These are phyloP conservation scores for Xylaria curta DNA, from an alignment of 495 filamentous ascomycete genomes.

Conservation along the genomic window DNA sequence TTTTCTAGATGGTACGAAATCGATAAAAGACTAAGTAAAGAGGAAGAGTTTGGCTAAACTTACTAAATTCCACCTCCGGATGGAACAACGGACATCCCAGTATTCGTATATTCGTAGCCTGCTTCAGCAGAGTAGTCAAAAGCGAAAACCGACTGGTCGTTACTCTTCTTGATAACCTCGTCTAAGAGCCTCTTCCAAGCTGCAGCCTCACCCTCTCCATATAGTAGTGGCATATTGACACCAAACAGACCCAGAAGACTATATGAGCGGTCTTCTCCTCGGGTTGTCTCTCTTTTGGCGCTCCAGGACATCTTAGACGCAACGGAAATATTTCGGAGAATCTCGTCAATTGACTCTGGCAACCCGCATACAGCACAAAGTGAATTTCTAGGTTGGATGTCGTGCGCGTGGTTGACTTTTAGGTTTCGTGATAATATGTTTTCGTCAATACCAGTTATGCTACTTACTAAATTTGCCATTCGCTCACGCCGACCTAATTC, in stretches of 20 bases:
- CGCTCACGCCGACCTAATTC: conserved; percentile 2
- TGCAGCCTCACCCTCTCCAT: neutral
- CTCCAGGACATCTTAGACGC: conserved; percentile 6
- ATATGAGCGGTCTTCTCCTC: neutral
- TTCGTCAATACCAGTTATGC: conserved; percentile 2
- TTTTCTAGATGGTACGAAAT: neutral
- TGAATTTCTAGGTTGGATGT: conserved; percentile 4
- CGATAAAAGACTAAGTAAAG: neutral
- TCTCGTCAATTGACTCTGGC: conserved; percentile 1
- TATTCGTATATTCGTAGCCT: neutral
- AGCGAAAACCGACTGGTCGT: conserved; percentile 8
- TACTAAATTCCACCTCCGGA: conserved; percentile 7
- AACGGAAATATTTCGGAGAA: neutral
- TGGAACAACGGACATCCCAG: neutral
- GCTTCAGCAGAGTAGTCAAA: neutral
- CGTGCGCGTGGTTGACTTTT: neutral
- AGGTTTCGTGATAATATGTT: conserved; percentile 5
- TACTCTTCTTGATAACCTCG: conserved; percentile 4
- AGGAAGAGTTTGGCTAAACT: neutral
- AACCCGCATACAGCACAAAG: neutral
- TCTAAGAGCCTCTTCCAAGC: conserved; percentile 2
- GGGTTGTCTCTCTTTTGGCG: neutral
- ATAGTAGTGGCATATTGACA: neutral
- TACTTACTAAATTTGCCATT: neutral
- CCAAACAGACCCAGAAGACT: neutral